Base-by-base conservation (phyloP, 768 basidiomycete species). In the Tephrocybe sp. region DNA sequence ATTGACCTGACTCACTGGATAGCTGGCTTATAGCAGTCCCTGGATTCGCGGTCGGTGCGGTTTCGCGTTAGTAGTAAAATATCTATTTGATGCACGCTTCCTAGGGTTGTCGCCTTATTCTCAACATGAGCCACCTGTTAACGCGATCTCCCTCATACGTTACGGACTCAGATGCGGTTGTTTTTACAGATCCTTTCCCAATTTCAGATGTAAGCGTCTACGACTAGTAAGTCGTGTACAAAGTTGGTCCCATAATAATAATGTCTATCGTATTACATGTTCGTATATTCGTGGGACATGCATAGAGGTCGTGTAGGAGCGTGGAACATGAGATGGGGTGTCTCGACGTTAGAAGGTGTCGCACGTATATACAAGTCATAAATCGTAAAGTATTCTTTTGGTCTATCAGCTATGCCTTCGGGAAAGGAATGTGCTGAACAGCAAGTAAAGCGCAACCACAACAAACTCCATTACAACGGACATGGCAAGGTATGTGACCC, bases 401-500 rank as follows among this genome's bases (percentile, higher is more conserved):
- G 35, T 36, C 3, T 31, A 52, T 52, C 45, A 33, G 20, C 45
- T 63, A 23, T 65, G 59, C 53, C 69, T 62, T 41, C 64, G 64
- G 22, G 69, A 67, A 36, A 76, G 65, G n/a, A 77, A 52, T 2
- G 73, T 76, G 57, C 76, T 76, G 45, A 72, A 71, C 39, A 75
- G 60, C 39, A 78, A 61, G 58, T 74, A 87, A 45, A 84, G 69
- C 33, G 71, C 51, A 42, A 73, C 72, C 12, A 77, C 70, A 33
- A 73, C 60, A 57, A 72, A 82, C 65, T 89, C 86, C 79, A 80
- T 81, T 35, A 85, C 53, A 34, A 83, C 68, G 12, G 76, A 76
- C 70, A 87, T 77, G 48, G 76, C 65, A 26, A 87, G 71, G 62
- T 75, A 88, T 55, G 80, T 57, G 43, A 76, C 64, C 82, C 80